Evolutionary conservation across 139 green algal species (phyloP).

Genomic region (Pycnococcus provasolii): DNA sequence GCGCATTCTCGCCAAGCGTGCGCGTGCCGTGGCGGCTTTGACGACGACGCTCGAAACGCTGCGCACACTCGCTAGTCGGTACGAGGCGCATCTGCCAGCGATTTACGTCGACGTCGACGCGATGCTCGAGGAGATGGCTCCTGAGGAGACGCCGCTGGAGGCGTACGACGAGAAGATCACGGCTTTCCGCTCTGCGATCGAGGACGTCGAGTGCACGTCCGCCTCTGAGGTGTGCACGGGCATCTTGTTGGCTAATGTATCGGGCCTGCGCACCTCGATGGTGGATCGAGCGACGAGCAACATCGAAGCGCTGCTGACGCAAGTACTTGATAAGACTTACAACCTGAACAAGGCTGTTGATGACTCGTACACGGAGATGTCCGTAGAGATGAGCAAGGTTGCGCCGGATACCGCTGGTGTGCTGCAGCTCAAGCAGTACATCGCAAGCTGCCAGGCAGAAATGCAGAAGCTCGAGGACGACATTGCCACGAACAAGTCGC

Average conservation of each 20-base stretch:
- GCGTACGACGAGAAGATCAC: neutral
- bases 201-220: neutral
- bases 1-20: neutral
- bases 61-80: neutral
- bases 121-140: neutral
- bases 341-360: conserved; percentile 11
- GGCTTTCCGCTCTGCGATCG: neutral
- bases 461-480: conserved; percentile 16
- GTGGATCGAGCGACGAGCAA: neutral
- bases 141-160: neutral
- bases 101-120: neutral
- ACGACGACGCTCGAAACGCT: neutral
- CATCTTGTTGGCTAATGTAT: neutral
- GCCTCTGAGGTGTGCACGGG: neutral
- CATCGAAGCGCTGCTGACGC: conserved; percentile 1
- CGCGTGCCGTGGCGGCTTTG: too few species aligned
- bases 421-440: conserved; percentile 13
- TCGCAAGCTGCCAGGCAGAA: conserved; percentile 4
- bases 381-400: conserved; percentile 2
- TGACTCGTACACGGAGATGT: conserved; percentile 4
- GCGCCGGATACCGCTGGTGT: neutral
- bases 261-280: neutral
- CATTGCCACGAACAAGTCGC: conserved; percentile 12
- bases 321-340: conserved; percentile 15
- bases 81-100: neutral